phyloP scores from a whole-genome alignment of 352 stramenopile genomes.

The Phytopythium oedochilum region DNA sequence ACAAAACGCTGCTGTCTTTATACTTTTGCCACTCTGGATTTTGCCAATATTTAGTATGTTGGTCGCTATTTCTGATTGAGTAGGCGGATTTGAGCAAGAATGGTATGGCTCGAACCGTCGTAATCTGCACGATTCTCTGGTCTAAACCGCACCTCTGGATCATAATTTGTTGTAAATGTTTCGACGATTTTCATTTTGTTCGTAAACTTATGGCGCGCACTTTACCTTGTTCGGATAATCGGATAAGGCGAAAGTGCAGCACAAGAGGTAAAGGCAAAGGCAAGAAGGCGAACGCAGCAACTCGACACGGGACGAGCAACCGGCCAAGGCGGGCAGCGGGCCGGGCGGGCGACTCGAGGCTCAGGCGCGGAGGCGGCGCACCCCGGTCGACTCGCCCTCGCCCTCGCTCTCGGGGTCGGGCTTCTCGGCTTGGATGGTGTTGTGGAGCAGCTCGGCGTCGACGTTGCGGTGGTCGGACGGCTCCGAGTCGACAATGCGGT shows the following conservation, averaged over 20 bases:
- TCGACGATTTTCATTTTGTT: too few species aligned
- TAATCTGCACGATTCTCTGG: too few species aligned
- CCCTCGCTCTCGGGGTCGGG: background rate
- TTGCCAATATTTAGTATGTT: too few species aligned
- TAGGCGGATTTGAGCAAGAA: too few species aligned
- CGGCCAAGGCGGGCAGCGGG: background rate
- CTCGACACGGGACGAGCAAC: conserved; percentile 1
- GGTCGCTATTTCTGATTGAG: too few species aligned
- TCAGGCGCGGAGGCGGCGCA: conserved; percentile 1
- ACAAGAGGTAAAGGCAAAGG: background rate
- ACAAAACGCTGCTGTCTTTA: too few species aligned
- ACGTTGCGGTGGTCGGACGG: background rate
- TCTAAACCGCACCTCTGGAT: too few species aligned
- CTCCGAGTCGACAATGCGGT: background rate
- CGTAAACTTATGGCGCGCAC: too few species aligned
- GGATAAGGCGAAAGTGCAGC: background rate
- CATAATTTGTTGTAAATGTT: too few species aligned
- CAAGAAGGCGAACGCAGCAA: background rate
- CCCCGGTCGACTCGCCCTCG: background rate
- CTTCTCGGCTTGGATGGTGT: background rate
- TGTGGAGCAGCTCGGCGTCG: background rate
- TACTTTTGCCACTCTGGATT: too few species aligned
- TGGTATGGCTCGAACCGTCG: too few species aligned
- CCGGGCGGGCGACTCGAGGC: background rate
- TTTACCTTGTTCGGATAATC: too few species aligned